Base-by-base conservation (phyloP, 2,329 filamentous ascomycete species). In the Rhinocladiella mackenziei region DNA sequence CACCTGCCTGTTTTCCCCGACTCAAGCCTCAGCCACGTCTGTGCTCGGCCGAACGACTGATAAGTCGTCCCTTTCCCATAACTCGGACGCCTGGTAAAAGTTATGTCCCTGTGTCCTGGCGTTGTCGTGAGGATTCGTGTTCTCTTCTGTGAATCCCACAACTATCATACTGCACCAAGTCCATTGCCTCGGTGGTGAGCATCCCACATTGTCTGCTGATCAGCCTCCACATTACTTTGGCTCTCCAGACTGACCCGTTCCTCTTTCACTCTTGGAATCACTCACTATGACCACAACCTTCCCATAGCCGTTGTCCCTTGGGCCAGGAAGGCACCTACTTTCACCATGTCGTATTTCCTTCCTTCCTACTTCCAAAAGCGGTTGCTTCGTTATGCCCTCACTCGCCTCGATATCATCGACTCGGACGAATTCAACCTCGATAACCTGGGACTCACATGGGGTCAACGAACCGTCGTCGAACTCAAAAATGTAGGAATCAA, bases 391-490 rank as follows among this genome's bases (percentile, higher is more conserved):
- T 95, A 92, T 71, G 87, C 83, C 37, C 73, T 98, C 30, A 84
- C 84, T 17, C 81, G 83, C 45, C 75, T 95, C 47, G 89, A 94
- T 57, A 75, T 96, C 43, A 78, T 98, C 48, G 92, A 97, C 60
- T 85, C 87, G 45, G 84, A 94, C 61, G 83, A 85, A 9, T 72
- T 96, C 55, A 86, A 96, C 60, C 76, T 92, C 50, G 88, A 92
- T 54, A 87, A 88, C 56, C 70, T 97, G 52, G 88, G 94, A 57
- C 79, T 96, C 56, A 82, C 81, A 33, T 78, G 87, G 66, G 92
- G 92, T 23, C 82, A 83, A 64, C 83, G 83, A 55, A 92, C 84
- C 29, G 83, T 85, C 1, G 76, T 96, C 32, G 89, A 95, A 65
- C 82, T 96, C 56, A 81, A 83, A 56, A 84, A 97, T 74, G 84